Base-by-base conservation (phyloP, 441 rosid genomes). In the Sinapis alba region DNA sequence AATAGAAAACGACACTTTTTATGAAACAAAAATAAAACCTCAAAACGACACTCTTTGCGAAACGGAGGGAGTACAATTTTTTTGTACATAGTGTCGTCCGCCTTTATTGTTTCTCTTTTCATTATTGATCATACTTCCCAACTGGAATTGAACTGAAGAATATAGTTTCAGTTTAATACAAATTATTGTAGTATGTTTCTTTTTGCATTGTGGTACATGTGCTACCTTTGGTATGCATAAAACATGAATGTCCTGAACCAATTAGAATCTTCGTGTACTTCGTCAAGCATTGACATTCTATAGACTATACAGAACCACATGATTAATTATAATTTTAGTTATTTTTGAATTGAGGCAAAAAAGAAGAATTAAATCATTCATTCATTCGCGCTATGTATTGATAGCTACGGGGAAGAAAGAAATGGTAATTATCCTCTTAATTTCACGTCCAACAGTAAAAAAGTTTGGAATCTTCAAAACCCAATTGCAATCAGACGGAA, bases 91-190 rank as follows among this genome's bases (percentile, higher is more conserved):
- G 59, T 20, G 7, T 53, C 28, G 60, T 54, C 57, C 12, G 62
- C 26, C 34, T 18, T 30, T 2, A 43, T 5, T 18, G 6, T 12
- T 19, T 3, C 50, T 16, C 13, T 7, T 27, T 20, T 66, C 1
- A 7, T 71, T 2, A 77, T 66, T 77, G 80, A 77, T 45, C 57
- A 70, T 76, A 63, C 53, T 63, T 69, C 57, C 66, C 66, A 77
- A 77, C 76, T 71, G 80, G 65, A 77, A 65, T n/a, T 59, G 41
- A 77, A 71, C 62, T 13, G 57, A 45, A 38, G 80, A 65, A 71
- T 71, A 77, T 77, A 77, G 11, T 23, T 19, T 32, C 43, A 23
- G 47, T 32, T 45, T 32, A 47, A 32, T 18, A 21, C 15, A 70
- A 16, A 45, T 16, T 64, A 63, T 26, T 63, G 30, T 28, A 54